Evolutionary conservation across 1,139 yeast genomes (phyloP).

Genomic region (Kodamaea plutei): DNA sequence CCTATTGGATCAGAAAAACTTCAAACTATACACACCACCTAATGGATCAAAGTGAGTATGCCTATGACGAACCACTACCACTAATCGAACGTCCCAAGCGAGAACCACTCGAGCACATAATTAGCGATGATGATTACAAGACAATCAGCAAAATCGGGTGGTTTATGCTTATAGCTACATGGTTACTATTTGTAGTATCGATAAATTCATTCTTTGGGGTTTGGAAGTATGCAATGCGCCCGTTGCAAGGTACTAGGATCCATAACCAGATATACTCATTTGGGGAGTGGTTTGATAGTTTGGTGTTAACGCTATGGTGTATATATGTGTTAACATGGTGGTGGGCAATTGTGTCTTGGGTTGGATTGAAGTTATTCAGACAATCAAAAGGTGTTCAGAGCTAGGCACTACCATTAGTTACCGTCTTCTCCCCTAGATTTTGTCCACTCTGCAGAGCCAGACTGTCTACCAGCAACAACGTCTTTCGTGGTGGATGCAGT

Average conservation of each 20-base stretch:
- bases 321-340: constrained; percentile 65
- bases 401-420: constrained; percentile 6
- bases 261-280: constrained; percentile 13
- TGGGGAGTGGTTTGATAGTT: constrained; percentile 35
- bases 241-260: constrained; percentile 17
- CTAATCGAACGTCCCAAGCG: constrained; percentile 13
- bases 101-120: constrained; percentile 8
- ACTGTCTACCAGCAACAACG: constrained; percentile 54
- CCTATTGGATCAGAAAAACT: too few relatives aligned
- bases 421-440: constrained; percentile 75
- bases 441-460: constrained; percentile 79
- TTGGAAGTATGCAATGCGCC: constrained; percentile 42
- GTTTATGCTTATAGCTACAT: constrained; percentile 30
- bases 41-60: too few relatives aligned
- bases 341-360: constrained; percentile 75
- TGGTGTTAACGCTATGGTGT: constrained; percentile 49
- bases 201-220: constrained; percentile 40
- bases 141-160: constrained; percentile 31
- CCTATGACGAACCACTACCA: constrained; percentile 13
- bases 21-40: too few relatives aligned
- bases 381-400: constrained; percentile 59
- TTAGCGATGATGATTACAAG: constrained; percentile 9
- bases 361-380: constrained; percentile 70
- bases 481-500: constrained; percentile 8
- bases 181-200: constrained; percentile 40